Evolutionary conservation across 2,329 filamentous ascomycete species (phyloP), one percentile per base, ranked within the genome.

Genomic region (Ilyonectria sp.): DNA sequence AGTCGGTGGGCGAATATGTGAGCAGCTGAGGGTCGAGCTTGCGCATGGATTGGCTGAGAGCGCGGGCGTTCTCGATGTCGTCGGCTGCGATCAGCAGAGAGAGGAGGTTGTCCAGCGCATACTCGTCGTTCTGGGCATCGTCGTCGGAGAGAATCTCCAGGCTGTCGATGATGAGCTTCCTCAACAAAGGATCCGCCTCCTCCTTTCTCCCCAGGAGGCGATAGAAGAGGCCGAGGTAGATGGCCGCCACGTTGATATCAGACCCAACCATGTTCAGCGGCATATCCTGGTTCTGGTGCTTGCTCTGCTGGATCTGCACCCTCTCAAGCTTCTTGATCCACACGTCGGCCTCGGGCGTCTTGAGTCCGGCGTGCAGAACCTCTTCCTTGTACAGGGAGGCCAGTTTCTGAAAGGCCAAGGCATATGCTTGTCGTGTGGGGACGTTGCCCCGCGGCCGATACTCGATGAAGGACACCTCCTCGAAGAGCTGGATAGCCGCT

Each of bases 41-140:
- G 15, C 82, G 78, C 78, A 82, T 83, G 7, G 82, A 84, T 40
- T 82, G 79, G 23, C 78, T 78, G 10, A 84, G 72, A 0, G 81
- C 79, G 4, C 71, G 68, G 6, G 82, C 82, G 23, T 83, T 81
- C 1, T 74, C 72, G 4, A 77, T 70, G 55, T 84, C 82, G 21
- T 78, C 75, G 7, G 80, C 78, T 0, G 82, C 82, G 46, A 83
- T 77, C 57, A 84, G 77, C 2, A 80, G 78, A 1, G 78, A 78
- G 1, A 82, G 75, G 13, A 84, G 77, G 57, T 84, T 84, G 61
- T 83, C 81, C 2, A 84, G 74, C 6, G 81, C 82, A 37, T 80
- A 83, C 35, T 80, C 78, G 65, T 84, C 82, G 52, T 84, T 84
- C 17, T 79, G 76, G 2, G 79, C 80, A 63, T 84, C 82, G 9